These are phyloP conservation scores for Silybum marianum DNA, from an alignment of 129 eudicot species.

Conservation along the genomic window DNA sequence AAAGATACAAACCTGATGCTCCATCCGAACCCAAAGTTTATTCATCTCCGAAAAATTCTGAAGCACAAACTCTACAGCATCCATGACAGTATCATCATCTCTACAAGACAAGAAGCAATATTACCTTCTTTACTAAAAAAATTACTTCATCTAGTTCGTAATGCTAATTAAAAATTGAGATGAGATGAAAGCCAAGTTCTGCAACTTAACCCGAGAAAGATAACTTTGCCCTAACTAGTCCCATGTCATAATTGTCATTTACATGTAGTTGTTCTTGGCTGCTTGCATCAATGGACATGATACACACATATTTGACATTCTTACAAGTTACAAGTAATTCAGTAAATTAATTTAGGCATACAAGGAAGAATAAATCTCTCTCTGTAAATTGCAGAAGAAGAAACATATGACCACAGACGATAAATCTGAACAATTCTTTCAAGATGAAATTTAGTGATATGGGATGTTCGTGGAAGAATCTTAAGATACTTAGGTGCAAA, in stretches of 20 bases:
- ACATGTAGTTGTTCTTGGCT: neutral
- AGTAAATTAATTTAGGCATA: neutral
- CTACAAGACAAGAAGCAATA: constrained; percentile 46
- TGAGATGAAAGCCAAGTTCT: constrained; percentile 3
- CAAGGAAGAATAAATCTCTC: neutral
- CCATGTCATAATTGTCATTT: neutral
- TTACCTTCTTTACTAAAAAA: neutral
- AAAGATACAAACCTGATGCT: constrained; percentile 66
- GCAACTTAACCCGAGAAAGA: constrained; percentile 5
- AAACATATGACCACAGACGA: neutral
- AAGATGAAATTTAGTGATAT: constrained; percentile 8
- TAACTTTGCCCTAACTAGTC: neutral
- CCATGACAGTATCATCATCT: constrained; percentile 92
- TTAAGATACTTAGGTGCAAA: constrained; percentile 5
- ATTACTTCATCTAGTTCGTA: constrained; percentile 1
- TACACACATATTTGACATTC: neutral
- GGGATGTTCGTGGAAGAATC: neutral
- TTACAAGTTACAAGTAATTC: neutral
- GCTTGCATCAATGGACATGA: constrained; percentile 11
- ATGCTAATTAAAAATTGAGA: neutral
- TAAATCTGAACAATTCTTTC: neutral
- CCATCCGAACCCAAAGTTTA: constrained; percentile 98
- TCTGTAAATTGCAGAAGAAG: neutral
- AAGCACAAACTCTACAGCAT: constrained; percentile 97
- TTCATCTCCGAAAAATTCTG: constrained; percentile 97